Evolutionary conservation across 2,329 filamentous ascomycete species (phyloP).

Genomic region (Aspergillus sp.): DNA sequence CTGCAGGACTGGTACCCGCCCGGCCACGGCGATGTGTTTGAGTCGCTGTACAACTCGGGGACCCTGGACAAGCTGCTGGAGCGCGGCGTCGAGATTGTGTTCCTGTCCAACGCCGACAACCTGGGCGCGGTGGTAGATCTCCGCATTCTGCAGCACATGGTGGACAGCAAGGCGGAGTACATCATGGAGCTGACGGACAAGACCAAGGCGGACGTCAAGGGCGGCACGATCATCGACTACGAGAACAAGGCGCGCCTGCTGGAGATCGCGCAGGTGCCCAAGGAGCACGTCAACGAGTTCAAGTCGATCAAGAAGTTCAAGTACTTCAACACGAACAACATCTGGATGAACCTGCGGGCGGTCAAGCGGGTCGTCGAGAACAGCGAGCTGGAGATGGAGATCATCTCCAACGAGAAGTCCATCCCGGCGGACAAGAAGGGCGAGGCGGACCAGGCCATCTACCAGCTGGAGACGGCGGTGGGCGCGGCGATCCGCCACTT

Average conservation of each 20-base stretch:
- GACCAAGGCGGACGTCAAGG: slow-evolving; percentile 99
- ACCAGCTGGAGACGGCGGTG: slow-evolving; percentile 97
- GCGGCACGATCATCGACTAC: slow-evolving; percentile 99
- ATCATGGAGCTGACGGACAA: slow-evolving; percentile 99
- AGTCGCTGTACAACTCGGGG: slow-evolving; percentile 98
- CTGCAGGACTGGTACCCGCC: slow-evolving; percentile 98
- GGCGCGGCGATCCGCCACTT: slow-evolving; percentile 98
- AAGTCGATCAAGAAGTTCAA: slow-evolving; percentile 99
- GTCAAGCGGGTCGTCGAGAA: slow-evolving; percentile 99
- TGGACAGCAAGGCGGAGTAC: slow-evolving; percentile 93
- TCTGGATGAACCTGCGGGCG: slow-evolving; percentile 96
- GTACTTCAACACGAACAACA: slow-evolving; percentile 99
- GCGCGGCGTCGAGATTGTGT: slow-evolving; percentile 92
- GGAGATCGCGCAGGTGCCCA: slow-evolving; percentile 97
- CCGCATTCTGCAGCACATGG: slow-evolving; percentile 98
- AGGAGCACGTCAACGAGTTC: slow-evolving; percentile 99
- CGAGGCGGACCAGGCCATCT: slow-evolving; percentile 92
- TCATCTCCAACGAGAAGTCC: slow-evolving; percentile 98
- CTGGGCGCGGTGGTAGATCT: slow-evolving; percentile 94
- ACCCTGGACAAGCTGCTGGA: slow-evolving; percentile 94
- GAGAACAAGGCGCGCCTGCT: slow-evolving; percentile 93
- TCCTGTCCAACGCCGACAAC: slow-evolving; percentile 99
- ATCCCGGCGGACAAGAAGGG: slow-evolving; percentile 99
- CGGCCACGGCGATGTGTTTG: slow-evolving; percentile 98
- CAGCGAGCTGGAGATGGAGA: slow-evolving; percentile 98